These are phyloP conservation scores for Lithospermum erythrorhizon DNA, from an alignment of 257 asterid species.

Conservation along the genomic window DNA sequence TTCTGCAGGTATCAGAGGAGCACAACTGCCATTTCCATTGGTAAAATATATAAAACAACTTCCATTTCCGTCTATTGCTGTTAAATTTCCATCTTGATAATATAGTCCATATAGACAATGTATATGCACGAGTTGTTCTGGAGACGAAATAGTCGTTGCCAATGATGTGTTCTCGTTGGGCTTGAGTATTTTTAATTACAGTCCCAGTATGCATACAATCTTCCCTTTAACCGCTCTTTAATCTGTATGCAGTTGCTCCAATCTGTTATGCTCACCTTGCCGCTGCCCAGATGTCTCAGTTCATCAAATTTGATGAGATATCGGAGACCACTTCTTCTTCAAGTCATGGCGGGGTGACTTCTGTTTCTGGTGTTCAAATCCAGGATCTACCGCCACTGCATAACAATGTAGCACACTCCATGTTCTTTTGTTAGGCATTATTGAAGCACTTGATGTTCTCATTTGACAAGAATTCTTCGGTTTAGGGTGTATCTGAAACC, in stretches of 20 bases:
- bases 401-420: constrained; percentile 20
- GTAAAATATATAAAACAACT: constrained; percentile 20
- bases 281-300: constrained; percentile 51
- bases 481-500: no score
- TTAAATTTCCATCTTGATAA: not conserved
- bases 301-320: constrained; percentile 48
- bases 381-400: constrained; percentile 38
- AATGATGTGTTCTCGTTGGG: no score
- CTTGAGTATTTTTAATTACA: not conserved
- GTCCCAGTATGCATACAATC: no score
- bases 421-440: constrained; percentile 48
- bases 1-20: constrained; percentile 73
- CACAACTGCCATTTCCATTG: constrained; percentile 72
- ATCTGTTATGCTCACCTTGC: constrained; percentile 68
- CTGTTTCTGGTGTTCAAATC: constrained; percentile 17
- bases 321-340: constrained; percentile 33
- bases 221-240: not conserved
- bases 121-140: no score
- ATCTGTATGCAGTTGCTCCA: constrained; percentile 49
- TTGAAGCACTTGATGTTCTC: no score
- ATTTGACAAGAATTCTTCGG: no score
- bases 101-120: not conserved
- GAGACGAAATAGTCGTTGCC: no score
- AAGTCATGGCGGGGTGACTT: constrained; percentile 28
- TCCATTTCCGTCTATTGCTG: not conserved